Conservation (phyloP, 345 rosid genomes). For the Anastatica hierochuntica region DNA sequence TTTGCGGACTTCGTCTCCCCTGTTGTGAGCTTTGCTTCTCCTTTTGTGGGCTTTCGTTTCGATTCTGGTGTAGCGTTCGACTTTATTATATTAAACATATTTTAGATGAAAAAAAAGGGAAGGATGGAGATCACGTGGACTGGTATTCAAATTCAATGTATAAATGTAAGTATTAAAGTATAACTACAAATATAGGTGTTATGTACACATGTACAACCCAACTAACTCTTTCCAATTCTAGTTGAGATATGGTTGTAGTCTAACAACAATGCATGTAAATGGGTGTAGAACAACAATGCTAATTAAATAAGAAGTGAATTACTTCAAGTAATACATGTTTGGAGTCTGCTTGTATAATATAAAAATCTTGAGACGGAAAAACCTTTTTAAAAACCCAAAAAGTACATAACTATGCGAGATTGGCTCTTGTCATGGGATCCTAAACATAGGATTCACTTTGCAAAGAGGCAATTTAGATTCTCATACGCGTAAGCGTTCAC, state of each 20-base stretch:
- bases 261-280: too few relatives aligned
- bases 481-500: background rate
- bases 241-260: constrained; percentile 20
- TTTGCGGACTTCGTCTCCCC: too few relatives aligned
- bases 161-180: background rate
- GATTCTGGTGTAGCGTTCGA: too few relatives aligned
- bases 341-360: background rate
- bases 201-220: constrained; percentile 17
- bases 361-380: background rate
- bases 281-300: background rate
- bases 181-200: constrained; percentile 13
- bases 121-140: constrained; percentile 19
- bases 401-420: background rate
- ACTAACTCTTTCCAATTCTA: constrained; percentile 16
- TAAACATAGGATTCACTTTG: constrained; percentile 28
- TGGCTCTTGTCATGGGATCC: constrained; percentile 4
- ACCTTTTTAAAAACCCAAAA: background rate
- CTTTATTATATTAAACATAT: background rate
- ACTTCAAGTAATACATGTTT: too few relatives aligned
- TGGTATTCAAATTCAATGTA: constrained; percentile 25
- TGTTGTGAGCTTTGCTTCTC: too few relatives aligned
- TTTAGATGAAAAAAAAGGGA: background rate
- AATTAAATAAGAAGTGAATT: too few relatives aligned
- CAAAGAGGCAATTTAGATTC: background rate
- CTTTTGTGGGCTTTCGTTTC: too few relatives aligned